Base-by-base conservation (phyloP, 495 filamentous ascomycete genomes). In the Penicillium nucicola region DNA sequence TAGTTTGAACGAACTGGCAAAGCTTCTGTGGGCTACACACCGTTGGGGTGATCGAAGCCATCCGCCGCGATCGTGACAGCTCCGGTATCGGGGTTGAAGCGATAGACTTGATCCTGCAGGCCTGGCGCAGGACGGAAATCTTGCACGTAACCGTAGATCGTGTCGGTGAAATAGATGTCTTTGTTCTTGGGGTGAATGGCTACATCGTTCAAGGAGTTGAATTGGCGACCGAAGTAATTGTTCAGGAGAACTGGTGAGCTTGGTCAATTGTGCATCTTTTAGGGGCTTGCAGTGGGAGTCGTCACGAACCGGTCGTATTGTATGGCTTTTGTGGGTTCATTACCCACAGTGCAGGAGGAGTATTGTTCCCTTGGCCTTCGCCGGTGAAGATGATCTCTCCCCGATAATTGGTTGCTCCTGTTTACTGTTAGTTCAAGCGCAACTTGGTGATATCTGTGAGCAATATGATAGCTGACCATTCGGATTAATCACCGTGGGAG, bases 111-210 rank as follows among this genome's bases (percentile, higher is more conserved):
- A 31, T 53, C 49, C 14, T 60, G 68, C n/a, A 72, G 40, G n/a
- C 55, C 48, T 3, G 66, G 68, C 10, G 55, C 32, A 13, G 59
- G 58, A 13, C 68, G 64, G 55, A 68, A 72, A 20, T 54, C 62
- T 28, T 71, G 69, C 15, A 57, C 46, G 41, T 60, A 71, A 17
- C 65, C 69, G 37, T 71, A 72, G 19, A 49, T 56, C 0, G 64
- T 50, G 42, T 72, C 69, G 2, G 75, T 78, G 55, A 80, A 80
- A 61, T 68, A 80, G 31, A 80, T 58, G 32, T 77, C 74, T 14
- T 71, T 71, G n/a, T 65, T 70, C 2, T 45, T 45, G 41, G 69
- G 41, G 60, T 70, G 48, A 47, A 71, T 52, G 5, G 52, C 50
- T 9, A 71, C 48, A 43, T 70, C 66, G 39, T 65, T 62, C 18